These are phyloP conservation scores for Populus hybrid DNA, from an alignment of 441 rosid species.

Conservation along the genomic window DNA sequence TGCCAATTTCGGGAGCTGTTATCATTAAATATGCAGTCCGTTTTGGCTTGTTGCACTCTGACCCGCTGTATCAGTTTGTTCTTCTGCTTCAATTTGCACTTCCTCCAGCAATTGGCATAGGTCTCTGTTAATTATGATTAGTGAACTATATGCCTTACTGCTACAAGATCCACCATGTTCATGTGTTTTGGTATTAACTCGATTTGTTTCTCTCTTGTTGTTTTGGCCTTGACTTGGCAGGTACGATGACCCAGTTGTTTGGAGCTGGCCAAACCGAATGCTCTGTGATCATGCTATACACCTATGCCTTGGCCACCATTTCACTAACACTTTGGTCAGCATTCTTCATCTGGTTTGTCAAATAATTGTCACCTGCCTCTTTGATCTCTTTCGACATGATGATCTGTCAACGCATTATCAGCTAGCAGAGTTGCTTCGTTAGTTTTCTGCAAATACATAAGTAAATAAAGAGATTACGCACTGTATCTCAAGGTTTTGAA, in stretches of 20 bases:
- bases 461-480: not conserved
- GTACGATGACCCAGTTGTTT: conserved; percentile 42
- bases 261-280: conserved; percentile 53
- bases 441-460: not conserved
- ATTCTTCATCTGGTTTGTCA: conserved; percentile 64
- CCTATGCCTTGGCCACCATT: conserved; percentile 55
- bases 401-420: not conserved
- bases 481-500: not conserved
- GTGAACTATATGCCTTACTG: not conserved
- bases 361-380: not conserved
- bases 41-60: conserved; percentile 45
- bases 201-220: not conserved
- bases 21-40: conserved; percentile 34
- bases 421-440: not conserved
- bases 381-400: not conserved
- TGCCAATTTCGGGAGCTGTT: conserved; percentile 33
- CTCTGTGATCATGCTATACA: conserved; percentile 68
- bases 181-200: not conserved
- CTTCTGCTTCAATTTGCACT: conserved; percentile 49
- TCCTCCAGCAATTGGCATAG: conserved; percentile 69
- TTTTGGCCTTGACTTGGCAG: conserved; percentile 26
- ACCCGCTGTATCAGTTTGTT: conserved; percentile 40
- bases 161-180: too few species aligned
- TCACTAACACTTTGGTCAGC: conserved; percentile 66
- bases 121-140: conserved; percentile 21